Base-by-base conservation (phyloP, 176 grass and related monocot genomes). In the Neostapfia colusana region DNA sequence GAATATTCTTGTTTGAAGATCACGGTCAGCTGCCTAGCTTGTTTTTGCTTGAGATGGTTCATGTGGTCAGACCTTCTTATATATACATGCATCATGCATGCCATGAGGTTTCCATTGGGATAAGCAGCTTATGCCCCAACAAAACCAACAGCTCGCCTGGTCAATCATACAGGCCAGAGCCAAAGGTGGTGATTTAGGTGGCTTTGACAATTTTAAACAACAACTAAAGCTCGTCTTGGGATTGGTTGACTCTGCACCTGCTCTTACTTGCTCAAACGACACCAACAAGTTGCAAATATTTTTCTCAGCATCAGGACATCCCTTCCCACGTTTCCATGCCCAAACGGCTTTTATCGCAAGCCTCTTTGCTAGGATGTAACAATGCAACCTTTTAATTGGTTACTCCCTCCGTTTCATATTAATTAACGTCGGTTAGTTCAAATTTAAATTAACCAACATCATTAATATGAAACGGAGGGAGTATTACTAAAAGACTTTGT, bases 241-340 rank as follows among this genome's bases (percentile, higher is more conserved):
- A 38, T 79, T 85, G 60, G 83, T 39, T 79, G 58, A 58, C 67
- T 57, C 66, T 44, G 67, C 68, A 85, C 69, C 76, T 79, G 60
- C 83, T 45, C 82, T 72, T 77, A 72, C 82, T 84, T 72, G 82
- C 57, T 72, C 82, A 56, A 79, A 53, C 25, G 74, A 79, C 37
- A 13, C 36, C 10, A 4, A 26, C 25, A 37, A 54, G 58, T 48
- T 27, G 75, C 58, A 13, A 40, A 21, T 26, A 36, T n/a, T 79
- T 10, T 49, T 18, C 0, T 55, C 11, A 8, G 10, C 21, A 60
- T 31, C 15, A n/a, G 25, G 16, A 10, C 14, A 18, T 12, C 42
- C 23, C n/a, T 35, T 14, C 44, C 17, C 57, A 63, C 58, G 20
- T 76, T 23, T 61, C 65, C 56, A 14, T 62, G 49, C n/a, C 60